Evolutionary conservation across 2,329 filamentous ascomycete genomes (phyloP), one percentile per base, ranked within the genome.

Genomic region (Fusarium sp.): DNA sequence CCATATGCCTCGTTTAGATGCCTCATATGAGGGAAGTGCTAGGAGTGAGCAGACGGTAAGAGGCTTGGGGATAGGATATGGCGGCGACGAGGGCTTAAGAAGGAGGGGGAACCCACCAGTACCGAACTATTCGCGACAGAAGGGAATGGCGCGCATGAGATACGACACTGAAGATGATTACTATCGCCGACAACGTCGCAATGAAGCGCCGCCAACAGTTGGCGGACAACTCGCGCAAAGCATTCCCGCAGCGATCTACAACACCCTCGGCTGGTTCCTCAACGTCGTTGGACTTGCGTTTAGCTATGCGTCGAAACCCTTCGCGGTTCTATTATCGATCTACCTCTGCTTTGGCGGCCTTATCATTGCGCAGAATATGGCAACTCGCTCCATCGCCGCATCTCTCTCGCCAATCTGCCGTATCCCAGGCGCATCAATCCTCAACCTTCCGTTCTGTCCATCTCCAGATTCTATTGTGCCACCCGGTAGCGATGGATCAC

Each of bases 341-440:
- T 90, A 91, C 74, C 78, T 92, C 14, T 81, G 87, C 37, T 81
- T 89, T 28, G 88, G 89, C 50, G 81, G 85, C 21, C 77, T 88
- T 50, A 86, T 90, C 41, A 80, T 92, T 23, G 82, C 86, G 3
- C 85, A 87, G 46, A 91, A 89, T 74, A 85, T 91, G 75, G 77
- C 91, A 30, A 89, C 87, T 18, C 84, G 83, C 49, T 90, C 88
- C 3, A 78, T 91, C 56, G 84, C 85, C 49, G 80, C 85, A 12
- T 89, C 90, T 1, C 78, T 94, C 4, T 89, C 90, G 2, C 91
- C 92, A 0, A 71, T 94, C 21, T 94, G 92, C 75, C 85, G 86
- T 21, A 80, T 95, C 3, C 92, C 92, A 1, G 90, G 90, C 31
- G 84, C 82, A 3, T 87, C 88, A 3, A 80, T 87, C 31, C 76